phyloP scores from a whole-genome alignment of 805 yeast genomes.

The Metschnikowia bowlesiae region DNA sequence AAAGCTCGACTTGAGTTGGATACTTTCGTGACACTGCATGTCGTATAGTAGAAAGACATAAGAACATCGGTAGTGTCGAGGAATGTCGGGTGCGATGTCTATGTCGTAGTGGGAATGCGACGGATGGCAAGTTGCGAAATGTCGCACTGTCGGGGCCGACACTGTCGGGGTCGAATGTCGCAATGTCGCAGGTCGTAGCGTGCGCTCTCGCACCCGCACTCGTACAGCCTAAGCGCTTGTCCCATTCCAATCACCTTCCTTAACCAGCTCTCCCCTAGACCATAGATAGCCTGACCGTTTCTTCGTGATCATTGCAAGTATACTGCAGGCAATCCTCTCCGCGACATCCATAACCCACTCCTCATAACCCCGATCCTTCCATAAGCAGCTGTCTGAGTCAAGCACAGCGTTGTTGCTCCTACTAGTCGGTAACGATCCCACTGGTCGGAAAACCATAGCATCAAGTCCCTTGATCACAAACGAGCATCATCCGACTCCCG shows the following conservation, averaged over 20 bases:
- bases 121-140: no score
- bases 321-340: neutral
- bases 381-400: neutral
- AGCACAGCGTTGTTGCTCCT: neutral
- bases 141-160: conserved; percentile 1
- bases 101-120: neutral
- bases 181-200: neutral
- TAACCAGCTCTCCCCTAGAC: no score
- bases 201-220: neutral
- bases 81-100: neutral
- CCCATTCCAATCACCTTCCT: neutral
- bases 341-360: neutral
- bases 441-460: no score
- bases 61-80: no score
- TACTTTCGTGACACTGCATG: no score
- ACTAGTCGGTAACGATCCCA: no score
- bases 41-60: no score
- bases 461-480: no score
- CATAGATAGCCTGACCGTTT: neutral
- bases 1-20: no score
- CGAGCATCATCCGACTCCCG: no score
- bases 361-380: neutral
- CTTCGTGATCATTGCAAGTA: neutral
- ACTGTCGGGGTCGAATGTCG: conserved; percentile 1
- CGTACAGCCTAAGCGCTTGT: neutral